Percentiles rank a stretch among this genome's conserved stretches.
Evolutionary conservation across 2,329 filamentous ascomycete genomes (phyloP).

Genomic region (Fonsecaea multimorphosa): DNA sequence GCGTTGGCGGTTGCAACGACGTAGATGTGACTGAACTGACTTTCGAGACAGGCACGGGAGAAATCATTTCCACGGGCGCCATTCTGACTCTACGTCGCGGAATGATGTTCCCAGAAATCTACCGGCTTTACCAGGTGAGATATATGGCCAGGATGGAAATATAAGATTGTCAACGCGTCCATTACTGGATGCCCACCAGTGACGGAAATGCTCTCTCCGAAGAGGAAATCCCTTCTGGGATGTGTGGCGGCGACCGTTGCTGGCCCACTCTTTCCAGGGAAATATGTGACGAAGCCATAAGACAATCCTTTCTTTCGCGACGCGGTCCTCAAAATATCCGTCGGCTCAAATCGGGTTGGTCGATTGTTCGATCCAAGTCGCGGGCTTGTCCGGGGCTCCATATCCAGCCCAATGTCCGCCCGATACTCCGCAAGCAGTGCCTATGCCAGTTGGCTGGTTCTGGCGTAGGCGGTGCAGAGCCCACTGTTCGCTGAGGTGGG

Average conservation of each 20-base stretch:
- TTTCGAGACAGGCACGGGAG: not conserved
- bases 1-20: conserved; percentile 21
- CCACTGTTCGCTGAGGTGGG: not conserved
- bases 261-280: not conserved
- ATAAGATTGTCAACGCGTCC: not conserved
- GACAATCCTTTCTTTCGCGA: not conserved
- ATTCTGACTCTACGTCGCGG: not conserved
- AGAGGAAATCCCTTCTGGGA: not conserved
- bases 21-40: conserved; percentile 6
- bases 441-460: not conserved
- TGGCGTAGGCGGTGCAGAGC: not conserved
- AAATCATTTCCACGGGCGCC: not conserved
- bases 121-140: not conserved
- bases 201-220: not conserved
- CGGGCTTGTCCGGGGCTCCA: not conserved
- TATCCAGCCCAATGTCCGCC: not conserved
- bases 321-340: not conserved
- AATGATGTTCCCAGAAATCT: not conserved
- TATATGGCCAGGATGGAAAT: not conserved
- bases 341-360: not conserved
- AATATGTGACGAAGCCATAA: not conserved
- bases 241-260: not conserved
- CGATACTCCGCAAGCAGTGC: not conserved
- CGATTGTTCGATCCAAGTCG: not conserved
- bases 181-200: not conserved